These are phyloP conservation scores for Fusarium succisae DNA, from an alignment of 2,329 filamentous ascomycete species.

Conservation along the genomic window DNA sequence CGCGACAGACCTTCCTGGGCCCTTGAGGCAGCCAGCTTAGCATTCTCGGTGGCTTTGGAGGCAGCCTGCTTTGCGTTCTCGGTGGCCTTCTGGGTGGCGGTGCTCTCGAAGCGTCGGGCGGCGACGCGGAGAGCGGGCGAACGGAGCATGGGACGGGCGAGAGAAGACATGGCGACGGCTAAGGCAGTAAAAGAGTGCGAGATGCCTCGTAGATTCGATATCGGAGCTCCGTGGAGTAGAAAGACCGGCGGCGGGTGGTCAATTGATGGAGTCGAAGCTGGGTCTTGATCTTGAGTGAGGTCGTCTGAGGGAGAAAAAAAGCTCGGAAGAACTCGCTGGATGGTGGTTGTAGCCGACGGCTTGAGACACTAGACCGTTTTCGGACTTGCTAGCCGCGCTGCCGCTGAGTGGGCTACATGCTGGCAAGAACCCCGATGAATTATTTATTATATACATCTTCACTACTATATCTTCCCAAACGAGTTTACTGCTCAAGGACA, in stretches of 20 bases:
- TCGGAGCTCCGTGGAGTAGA: conserved; percentile 42
- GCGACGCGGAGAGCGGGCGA: conserved; percentile 57
- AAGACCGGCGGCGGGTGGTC: conserved; percentile 44
- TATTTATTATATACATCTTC: neutral
- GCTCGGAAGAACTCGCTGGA: conserved; percentile 58
- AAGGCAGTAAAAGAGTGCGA: conserved; percentile 35
- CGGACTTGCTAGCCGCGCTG: conserved; percentile 30
- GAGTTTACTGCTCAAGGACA: neutral
- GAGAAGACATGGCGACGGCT: conserved; percentile 47
- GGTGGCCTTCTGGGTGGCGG: conserved; percentile 58
- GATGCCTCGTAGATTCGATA: conserved; percentile 38
- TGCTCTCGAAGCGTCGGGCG: conserved; percentile 70
- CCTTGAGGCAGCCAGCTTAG: conserved; percentile 62
- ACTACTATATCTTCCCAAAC: neutral
- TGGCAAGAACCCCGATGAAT: conserved; percentile 3
- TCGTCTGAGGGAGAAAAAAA: conserved; percentile 56
- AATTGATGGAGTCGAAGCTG: conserved; percentile 49
- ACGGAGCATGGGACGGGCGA: conserved; percentile 58
- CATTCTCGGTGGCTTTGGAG: conserved; percentile 41
- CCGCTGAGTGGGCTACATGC: conserved; percentile 11
- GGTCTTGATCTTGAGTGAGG: conserved; percentile 42
- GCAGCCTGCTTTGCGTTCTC: conserved; percentile 54
- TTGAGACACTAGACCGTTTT: conserved; percentile 45
- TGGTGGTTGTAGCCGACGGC: conserved; percentile 40
- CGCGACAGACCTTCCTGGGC: conserved; percentile 84